Evolutionary conservation across 1,139 yeast genomes (phyloP), one percentile per base, ranked within the genome.

Genomic region (Yamadazyma triangularis): DNA sequence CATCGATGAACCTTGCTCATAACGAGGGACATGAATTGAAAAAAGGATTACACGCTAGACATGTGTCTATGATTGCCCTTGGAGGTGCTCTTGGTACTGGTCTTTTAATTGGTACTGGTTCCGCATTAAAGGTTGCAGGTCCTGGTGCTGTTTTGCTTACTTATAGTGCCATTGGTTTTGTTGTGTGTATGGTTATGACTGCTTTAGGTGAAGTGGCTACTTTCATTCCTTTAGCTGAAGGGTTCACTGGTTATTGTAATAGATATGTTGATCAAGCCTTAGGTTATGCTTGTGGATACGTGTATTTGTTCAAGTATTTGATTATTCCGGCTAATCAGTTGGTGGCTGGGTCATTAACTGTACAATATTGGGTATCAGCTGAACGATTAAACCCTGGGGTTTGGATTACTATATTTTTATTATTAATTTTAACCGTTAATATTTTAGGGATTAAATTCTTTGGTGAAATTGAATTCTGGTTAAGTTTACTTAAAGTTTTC

Each of bases 231-330:
- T 63, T 71, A 41, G 65, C 75, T 11, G 82, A 79, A 49, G 87
- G 87, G 20, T 80, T 79, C 53, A 76, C 86, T 18, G 80, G 83
- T 44, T 81, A 79, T 50, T 77, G 83, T 35, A 68, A 75, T 31
- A 64, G 88, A 39, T 81, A 78, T 46, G 77, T 74, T 35, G 87
- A 80, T 44, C 81, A 79, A 23, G 74, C 86, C 4, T 64, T 81
- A 31, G 89, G 88, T 2, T 80, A 79, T 54, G 87, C 87, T 3
- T 81, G 83, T 48, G 89, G 88, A 35, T 77, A 77, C 50, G 67
- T 70, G 14, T 81, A 81, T 53, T 64, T 77, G 43, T 65, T 75
- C 35, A 56, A 56, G 35, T 81, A 79, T 51, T 62, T 79, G 43
- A 72, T 81, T 50, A 68, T 79, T 37, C 75, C 84, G 5, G 83